Conservation (phyloP, 2,329 filamentous ascomycete genomes). For the Neofusicoccum laricinum region DNA sequence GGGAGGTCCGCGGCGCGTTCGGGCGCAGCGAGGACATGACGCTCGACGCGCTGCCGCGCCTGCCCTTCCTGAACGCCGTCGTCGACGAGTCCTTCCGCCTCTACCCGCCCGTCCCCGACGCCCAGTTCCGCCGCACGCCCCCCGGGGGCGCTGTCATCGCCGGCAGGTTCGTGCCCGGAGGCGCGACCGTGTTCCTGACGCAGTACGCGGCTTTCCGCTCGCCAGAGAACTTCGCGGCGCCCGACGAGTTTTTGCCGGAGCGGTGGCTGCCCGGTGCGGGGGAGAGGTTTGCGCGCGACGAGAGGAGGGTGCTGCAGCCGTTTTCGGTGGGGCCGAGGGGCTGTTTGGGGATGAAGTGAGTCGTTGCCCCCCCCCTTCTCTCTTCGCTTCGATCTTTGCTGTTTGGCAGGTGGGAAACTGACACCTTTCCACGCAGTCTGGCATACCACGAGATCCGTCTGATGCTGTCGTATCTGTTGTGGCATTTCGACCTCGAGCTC, state of each 20-base stretch:
- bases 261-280: conserved; percentile 28
- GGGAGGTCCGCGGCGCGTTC: background rate
- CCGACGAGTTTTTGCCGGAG: conserved; percentile 29
- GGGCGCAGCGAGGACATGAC: background rate
- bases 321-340: conserved; percentile 29
- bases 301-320: conserved; percentile 23
- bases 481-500: conserved; percentile 39
- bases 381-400: background rate
- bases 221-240: conserved; percentile 24
- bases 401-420: background rate
- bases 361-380: background rate
- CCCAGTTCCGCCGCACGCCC: conserved; percentile 26
- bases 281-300: conserved; percentile 25
- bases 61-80: conserved; percentile 19
- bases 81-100: conserved; percentile 43
- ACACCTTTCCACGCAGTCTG: conserved; percentile 19
- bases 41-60: background rate
- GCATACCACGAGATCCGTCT: conserved; percentile 38
- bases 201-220: conserved; percentile 27
- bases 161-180: conserved; percentile 22
- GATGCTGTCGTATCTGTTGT: conserved; percentile 17
- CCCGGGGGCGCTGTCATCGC: conserved; percentile 26
- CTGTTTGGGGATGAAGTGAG: conserved; percentile 33
- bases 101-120: conserved; percentile 42
- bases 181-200: conserved; percentile 17